phyloP scores from a whole-genome alignment of 179 eudicot genomes.

The Corrigiola litoralis region DNA sequence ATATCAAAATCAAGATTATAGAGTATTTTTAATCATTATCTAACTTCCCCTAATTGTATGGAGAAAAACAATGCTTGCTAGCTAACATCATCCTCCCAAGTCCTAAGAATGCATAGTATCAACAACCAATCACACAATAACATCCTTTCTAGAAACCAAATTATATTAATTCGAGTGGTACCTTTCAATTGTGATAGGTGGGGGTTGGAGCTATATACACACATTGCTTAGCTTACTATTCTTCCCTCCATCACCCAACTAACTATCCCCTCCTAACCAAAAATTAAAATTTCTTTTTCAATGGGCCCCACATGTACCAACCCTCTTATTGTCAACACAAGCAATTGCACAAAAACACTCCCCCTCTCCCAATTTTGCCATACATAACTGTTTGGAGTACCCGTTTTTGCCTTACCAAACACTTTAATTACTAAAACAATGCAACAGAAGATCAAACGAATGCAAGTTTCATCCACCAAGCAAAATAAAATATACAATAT shows the following conservation, averaged over 20 bases:
- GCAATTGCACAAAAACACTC: constrained; percentile 17
- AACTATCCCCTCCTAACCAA: constrained; percentile 24
- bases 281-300: constrained; percentile 22
- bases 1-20: too few relatives aligned
- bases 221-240: constrained; percentile 14
- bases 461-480: constrained; percentile 14
- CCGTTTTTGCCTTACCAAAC: constrained; percentile 20
- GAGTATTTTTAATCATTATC: too few relatives aligned
- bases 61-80: too few relatives aligned
- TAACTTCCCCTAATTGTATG: too few relatives aligned
- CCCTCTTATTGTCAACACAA: constrained; percentile 29
- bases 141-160: constrained; percentile 11
- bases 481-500: not conserved
- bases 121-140: constrained; percentile 23
- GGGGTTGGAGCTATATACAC: constrained; percentile 19
- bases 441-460: constrained; percentile 21
- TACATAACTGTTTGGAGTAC: not conserved
- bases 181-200: constrained; percentile 18
- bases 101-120: not conserved
- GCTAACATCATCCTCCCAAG: not conserved
- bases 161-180: constrained; percentile 7
- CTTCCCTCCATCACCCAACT: constrained; percentile 22
- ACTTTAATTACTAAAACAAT: constrained; percentile 16
- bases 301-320: constrained; percentile 39
- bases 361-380: constrained; percentile 1